These are phyloP conservation scores for Picea glauca DNA, from an alignment of 75 land plant species.

Conservation along the genomic window DNA sequence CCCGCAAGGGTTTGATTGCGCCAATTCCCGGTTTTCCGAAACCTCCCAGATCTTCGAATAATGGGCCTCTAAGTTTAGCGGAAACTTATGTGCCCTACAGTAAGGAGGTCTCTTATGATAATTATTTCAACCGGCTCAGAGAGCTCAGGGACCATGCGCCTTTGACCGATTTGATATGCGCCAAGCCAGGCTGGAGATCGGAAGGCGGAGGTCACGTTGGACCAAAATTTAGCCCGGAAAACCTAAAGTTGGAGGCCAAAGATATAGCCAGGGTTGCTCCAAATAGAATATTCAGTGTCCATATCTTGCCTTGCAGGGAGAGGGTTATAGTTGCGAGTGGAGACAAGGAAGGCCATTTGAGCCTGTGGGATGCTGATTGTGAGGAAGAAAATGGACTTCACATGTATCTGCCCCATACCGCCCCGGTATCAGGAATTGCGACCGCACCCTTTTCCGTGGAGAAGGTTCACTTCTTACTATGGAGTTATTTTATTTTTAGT, in stretches of 20 bases:
- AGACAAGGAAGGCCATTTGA: conserved; percentile 61
- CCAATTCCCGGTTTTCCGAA: too few species aligned
- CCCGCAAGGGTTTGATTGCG: not conserved
- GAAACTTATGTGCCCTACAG: conserved; percentile 15
- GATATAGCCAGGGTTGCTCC: conserved; percentile 53
- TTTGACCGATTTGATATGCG: not conserved
- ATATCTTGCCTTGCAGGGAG: conserved; percentile 42
- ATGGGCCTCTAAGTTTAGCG: conserved; percentile 16
- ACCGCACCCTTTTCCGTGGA: conserved; percentile 28
- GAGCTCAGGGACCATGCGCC: not conserved
- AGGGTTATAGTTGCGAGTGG: conserved; percentile 44
- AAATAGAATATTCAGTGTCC: conserved; percentile 37
- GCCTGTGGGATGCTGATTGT: conserved; percentile 72
- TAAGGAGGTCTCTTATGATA: not conserved
- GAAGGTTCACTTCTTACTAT: conserved; percentile 34
- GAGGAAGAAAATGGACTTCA: conserved; percentile 34
- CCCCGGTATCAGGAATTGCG: conserved; percentile 58
- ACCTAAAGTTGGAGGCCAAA: conserved; percentile 33
- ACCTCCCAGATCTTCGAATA: too few species aligned
- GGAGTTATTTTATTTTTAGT: not conserved
- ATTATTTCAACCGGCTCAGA: conserved; percentile 10
- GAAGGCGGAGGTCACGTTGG: conserved; percentile 12
- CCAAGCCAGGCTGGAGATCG: conserved; percentile 1
- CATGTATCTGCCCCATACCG: conserved; percentile 46
- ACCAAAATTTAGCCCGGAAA: not conserved